These are phyloP conservation scores for Colletotrichum eremochloae DNA, from an alignment of 2,329 filamentous ascomycete species.

Conservation along the genomic window DNA sequence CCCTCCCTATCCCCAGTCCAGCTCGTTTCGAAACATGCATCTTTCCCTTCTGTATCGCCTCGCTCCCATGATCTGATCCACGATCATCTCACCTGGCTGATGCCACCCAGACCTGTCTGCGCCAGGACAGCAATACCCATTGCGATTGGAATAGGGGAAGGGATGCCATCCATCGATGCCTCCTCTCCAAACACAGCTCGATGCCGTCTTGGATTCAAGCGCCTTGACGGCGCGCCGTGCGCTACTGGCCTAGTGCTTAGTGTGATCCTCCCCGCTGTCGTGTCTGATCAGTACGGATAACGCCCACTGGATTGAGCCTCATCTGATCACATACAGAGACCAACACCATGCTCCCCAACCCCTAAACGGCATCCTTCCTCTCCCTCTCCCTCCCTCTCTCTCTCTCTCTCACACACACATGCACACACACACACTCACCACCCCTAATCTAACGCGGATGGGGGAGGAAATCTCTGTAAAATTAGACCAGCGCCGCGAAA, in stretches of 20 bases:
- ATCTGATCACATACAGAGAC: neutral
- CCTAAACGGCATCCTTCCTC: neutral
- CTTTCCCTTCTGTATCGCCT: constrained; percentile 10
- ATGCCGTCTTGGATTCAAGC: neutral
- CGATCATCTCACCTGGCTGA: neutral
- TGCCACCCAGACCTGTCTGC: neutral
- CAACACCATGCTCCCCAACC: neutral
- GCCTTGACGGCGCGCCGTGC: neutral
- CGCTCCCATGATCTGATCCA: neutral
- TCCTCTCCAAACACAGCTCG: neutral
- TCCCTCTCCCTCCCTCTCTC: neutral
- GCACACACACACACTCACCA: too few species aligned
- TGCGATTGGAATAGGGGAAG: neutral
- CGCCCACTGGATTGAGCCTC: neutral
- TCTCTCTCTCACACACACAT: neutral
- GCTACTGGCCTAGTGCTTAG: neutral
- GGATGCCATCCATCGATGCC: neutral
- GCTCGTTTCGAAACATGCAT: constrained; percentile 34
- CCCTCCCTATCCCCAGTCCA: neutral
- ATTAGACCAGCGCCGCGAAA: neutral
- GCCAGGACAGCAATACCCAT: neutral
- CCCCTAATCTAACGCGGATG: constrained; percentile 3
- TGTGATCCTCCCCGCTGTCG: neutral
- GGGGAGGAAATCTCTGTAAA: neutral
- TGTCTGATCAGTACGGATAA: neutral